Base-by-base conservation (phyloP, 306 rosid species). In the Quercus parvula region DNA sequence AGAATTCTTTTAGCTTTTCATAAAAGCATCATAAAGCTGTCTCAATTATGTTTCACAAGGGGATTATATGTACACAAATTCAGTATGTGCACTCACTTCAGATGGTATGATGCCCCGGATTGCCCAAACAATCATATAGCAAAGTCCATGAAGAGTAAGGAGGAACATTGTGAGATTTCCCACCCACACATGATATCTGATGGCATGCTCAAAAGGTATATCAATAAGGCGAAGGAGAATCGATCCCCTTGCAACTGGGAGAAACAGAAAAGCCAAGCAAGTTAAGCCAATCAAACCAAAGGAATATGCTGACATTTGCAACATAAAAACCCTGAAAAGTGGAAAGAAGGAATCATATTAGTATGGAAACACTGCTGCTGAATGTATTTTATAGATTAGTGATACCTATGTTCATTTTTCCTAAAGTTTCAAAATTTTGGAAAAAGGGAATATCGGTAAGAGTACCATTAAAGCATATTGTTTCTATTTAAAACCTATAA, bases 181-280 rank as follows among this genome's bases (percentile, higher is more conserved):
- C 77, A 92, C 81, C 99, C 99, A 94, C 3, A 94, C 95, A 83
- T 94, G 99, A 79, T 94, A 94, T 77, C 66, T 88, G 25, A 94
- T 77, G 70, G 99, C 99, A 55, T 92, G 97, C 85, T 94, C 99
- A 7, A 92, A 92, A n/a, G 99, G 99, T 79, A 94, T 91, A 75
- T 91, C 91, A 58, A 87, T 81, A 10, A 86, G 83, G 59, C 95
- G 92, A 57, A 94, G 94, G 85, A 94, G 97, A 84, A 88, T 87
- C 24, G 99, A 94, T 79, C 99, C 97, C 82, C 99, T 86, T 25
- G 99, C 74, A 51, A 94, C 76, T 14, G 99, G 99, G 13, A 94
- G 84, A 90, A 94, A 94, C 68, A 94, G 77, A 84, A 94, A 92
- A 31, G 85, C 92, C 75, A 90, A 2, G 87, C 97, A 90, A 71